These are phyloP conservation scores for Starmerella etchellsii DNA, from an alignment of 805 yeast species.

Conservation along the genomic window DNA sequence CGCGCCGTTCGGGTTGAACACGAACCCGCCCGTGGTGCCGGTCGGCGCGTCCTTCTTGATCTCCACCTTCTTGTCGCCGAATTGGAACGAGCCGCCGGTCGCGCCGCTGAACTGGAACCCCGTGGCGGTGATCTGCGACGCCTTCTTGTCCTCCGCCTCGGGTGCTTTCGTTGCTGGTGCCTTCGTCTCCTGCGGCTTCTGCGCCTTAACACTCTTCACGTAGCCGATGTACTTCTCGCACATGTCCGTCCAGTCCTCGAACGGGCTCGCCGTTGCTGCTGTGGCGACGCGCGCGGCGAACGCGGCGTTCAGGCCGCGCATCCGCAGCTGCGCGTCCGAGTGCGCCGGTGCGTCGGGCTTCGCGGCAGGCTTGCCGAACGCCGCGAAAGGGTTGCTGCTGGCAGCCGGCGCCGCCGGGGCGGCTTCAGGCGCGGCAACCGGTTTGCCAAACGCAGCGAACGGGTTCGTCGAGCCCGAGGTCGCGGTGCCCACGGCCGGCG, in stretches of 20 bases:
- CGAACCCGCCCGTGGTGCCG: constrained; percentile 12
- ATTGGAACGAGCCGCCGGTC: constrained; percentile 11
- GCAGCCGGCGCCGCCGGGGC: neutral
- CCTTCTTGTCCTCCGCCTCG: neutral
- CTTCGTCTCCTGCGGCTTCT: neutral
- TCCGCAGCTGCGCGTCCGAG: constrained; percentile 1
- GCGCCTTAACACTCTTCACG: constrained; percentile 1
- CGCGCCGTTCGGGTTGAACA: constrained; percentile 14
- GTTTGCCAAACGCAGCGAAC: neutral
- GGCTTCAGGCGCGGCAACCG: neutral
- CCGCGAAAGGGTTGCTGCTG: neutral
- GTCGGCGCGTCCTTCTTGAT: constrained; percentile 1
- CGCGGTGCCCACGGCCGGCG: constrained; percentile 1
- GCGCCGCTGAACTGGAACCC: constrained; percentile 17
- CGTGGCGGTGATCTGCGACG: constrained; percentile 11
- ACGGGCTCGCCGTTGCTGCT: constrained; percentile 7
- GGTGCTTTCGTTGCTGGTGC: neutral
- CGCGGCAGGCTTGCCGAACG: neutral
- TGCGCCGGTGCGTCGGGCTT: neutral
- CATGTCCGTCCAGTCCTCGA: constrained; percentile 17
- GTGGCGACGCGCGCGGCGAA: constrained; percentile 16
- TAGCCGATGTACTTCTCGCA: constrained; percentile 19
- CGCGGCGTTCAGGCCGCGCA: constrained; percentile 16
- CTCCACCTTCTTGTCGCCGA: constrained; percentile 18
- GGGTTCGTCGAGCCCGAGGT: no score